Base-by-base conservation (phyloP, 805 yeast genomes). In the Ogataea populi-albae region DNA sequence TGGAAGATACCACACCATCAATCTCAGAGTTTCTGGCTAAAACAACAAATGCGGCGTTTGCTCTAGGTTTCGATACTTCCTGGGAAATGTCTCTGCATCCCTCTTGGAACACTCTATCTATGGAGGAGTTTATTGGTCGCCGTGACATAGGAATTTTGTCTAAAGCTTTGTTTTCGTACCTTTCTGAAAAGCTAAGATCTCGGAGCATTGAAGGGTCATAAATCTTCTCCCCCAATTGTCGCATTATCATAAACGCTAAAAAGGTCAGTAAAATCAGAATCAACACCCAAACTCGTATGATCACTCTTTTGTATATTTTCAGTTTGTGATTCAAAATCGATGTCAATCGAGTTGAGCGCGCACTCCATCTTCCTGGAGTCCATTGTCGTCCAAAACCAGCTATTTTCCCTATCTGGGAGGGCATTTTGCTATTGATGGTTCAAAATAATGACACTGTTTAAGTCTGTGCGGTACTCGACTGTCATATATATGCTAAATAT, bases 1-100 rank as follows among this genome's bases (percentile, higher is more conserved):
- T 78, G 3, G 93, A 79, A 37, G 71, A 67, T 2, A 84, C 52
- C 2, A 87, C 95, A n/a, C 85, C 94, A 3, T 76, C 72, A 2
- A 87, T 40, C 52, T 91, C 98, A 3, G 75, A 65, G 55, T 91
- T 88, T 42, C 96, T 66, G 0, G 95, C 87, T 32, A 91, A 63
- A 56, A 89, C 81, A 17, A 89, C 86, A 46, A 91, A 71, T 1
- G 91, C 83, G 0, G 97, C 98, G 51, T 82, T 86, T 19, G 85
- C 88, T 23, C 84, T 64, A 4, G 62, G 45, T 31, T 57, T 60
- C 2, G 32, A 27, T 2, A 29, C 27, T 32, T 46, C 48, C 32
- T 43, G 19, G 5, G 34, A 26, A 1, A 55, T 52, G 29, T 61
- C 62, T 26, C 59, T 29, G 40, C 68, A 63, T 7, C 67, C 67